phyloP scores from a whole-genome alignment of 1,139 yeast genomes.

The Blastobotrys raffinosifermentans region DNA sequence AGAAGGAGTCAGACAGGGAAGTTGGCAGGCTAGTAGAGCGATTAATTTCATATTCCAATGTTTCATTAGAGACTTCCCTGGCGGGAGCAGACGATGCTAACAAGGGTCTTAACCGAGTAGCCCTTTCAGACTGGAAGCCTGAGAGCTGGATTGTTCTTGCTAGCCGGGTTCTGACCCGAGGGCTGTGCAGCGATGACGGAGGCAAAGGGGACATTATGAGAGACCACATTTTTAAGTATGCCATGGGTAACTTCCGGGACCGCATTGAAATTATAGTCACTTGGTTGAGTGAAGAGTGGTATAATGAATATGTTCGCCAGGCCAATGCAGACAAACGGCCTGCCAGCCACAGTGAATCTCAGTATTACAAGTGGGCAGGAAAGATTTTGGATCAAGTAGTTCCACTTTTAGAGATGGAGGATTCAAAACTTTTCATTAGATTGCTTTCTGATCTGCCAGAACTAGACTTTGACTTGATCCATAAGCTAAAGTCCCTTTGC shows the following conservation, averaged over 20 bases:
- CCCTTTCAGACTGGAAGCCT: conserved; percentile 49
- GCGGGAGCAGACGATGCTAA: conserved; percentile 21
- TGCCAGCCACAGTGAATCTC: conserved; percentile 17
- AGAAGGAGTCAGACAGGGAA: conserved; percentile 22
- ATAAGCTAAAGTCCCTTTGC: conserved; percentile 66
- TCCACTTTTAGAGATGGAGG: conserved; percentile 75
- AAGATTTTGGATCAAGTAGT: conserved; percentile 72
- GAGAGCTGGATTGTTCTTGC: conserved; percentile 76
- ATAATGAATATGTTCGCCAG: conserved; percentile 49
- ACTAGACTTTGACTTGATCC: conserved; percentile 54
- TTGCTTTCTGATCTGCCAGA: conserved; percentile 82
- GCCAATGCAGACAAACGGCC: conserved; percentile 10
- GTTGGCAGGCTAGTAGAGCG: conserved; percentile 27
- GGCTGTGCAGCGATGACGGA: conserved; percentile 37
- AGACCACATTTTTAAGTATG: conserved; percentile 63
- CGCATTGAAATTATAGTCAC: conserved; percentile 75
- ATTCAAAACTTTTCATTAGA: conserved; percentile 73
- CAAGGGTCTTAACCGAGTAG: conserved; percentile 30
- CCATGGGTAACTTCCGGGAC: conserved; percentile 65
- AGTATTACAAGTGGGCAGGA: conserved; percentile 53
- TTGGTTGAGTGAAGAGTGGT: conserved; percentile 98
- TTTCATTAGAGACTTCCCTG: conserved; percentile 13
- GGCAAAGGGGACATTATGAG: conserved; percentile 41
- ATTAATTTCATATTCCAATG: conserved; percentile 24
- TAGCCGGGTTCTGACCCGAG: conserved; percentile 76